Base-by-base conservation (phyloP, 345 rosid genomes). In the Salix brachista region DNA sequence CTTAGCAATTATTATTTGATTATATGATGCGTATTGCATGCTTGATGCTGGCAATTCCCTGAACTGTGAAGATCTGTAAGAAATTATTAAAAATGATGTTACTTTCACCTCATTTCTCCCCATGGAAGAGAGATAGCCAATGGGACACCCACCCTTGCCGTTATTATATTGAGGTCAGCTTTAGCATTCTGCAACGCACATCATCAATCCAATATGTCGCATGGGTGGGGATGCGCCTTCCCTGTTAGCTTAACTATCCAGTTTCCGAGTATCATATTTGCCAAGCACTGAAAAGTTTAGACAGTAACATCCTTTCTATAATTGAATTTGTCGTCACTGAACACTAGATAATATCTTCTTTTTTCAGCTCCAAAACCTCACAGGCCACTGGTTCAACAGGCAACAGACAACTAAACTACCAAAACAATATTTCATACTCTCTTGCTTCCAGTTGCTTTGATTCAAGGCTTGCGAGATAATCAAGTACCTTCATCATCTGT, bases 291-390 rank as follows among this genome's bases (percentile, higher is more conserved):
- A 28, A 65, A 28, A 65, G 12, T 28, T 14, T 6, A 34, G 44
- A 34, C 19, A 5, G 34, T 65, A 16, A 52, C 32, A 36, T 39
- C 14, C n/a, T 34, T 8, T 50, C 18, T 75, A 36, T 16, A 13
- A 7, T 71, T 23, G 12, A 23, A n/a, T n/a, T 36, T 41, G 23
- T 48, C 30, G 39, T 39, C 4, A 30, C 17, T 8, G 50, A 17
- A 14, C 32, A 6, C 5, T 42, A 32, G 19, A 0, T 62, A 26
- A 37, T 46, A 44, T 44, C 34, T 12, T 46, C 13, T 6, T 67
- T 48, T 16, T 42, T 60, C 70, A 79, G 70, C 81, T 73, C 77
- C 74, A 32, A 73, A 73, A 52, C 77, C 42, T 58, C 77, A 68
- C 70, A 67, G 81, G 46, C 65, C 74, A 65, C 42, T 71, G 66